Percentiles rank a stretch among this genome's conserved stretches.
Conservation (phyloP, 2,329 filamentous ascomycete genomes). For the Pyrenophora graminea region DNA sequence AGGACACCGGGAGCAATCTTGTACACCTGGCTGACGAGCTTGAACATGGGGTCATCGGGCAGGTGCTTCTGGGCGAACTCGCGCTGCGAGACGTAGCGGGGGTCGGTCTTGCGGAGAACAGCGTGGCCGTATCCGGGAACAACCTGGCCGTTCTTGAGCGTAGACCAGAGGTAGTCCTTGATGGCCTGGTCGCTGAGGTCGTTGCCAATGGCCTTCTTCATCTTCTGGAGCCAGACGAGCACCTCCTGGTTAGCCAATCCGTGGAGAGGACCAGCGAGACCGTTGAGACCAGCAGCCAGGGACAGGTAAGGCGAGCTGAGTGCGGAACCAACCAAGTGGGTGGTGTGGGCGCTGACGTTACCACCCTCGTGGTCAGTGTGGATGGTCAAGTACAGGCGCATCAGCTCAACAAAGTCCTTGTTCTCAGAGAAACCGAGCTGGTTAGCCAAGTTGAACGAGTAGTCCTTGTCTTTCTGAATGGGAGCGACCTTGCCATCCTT, state of each 20-base stretch:
- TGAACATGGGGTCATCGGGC: conserved; percentile 98
- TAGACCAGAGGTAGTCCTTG: conserved; percentile 98
- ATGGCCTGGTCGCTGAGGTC: conserved; percentile 96
- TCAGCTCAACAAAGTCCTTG: conserved; percentile 95
- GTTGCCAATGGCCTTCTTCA: conserved; percentile 93
- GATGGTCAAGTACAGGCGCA: conserved; percentile 99
- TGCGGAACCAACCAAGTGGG: conserved; percentile 93
- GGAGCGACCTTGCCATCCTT: conserved; percentile 98
- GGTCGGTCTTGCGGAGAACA: conserved; percentile 99
- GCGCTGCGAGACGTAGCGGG: conserved; percentile 97
- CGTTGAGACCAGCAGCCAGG: conserved; percentile 93
- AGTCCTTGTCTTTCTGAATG: conserved; percentile 99
- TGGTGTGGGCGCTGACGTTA: conserved; percentile 98
- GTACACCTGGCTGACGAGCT: conserved; percentile 99
- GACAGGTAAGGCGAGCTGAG: conserved; percentile 98
- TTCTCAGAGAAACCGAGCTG: conserved; percentile 96
- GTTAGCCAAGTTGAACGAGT: conserved; percentile 99
- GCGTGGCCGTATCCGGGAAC: conserved; percentile 98
- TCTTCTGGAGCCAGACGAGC: conserved; percentile 97
- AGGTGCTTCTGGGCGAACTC: conserved; percentile 93
- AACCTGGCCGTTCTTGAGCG: conserved; percentile 92
- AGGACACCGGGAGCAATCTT: conserved; percentile 98
- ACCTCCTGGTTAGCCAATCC: conserved; percentile 99
- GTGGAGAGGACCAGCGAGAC: conserved; percentile 96
- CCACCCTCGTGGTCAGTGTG: conserved; percentile 99